Evolutionary conservation across 257 asterid species (phyloP), one percentile per base, ranked within the genome.

Genomic region (Scutellaria minor): DNA sequence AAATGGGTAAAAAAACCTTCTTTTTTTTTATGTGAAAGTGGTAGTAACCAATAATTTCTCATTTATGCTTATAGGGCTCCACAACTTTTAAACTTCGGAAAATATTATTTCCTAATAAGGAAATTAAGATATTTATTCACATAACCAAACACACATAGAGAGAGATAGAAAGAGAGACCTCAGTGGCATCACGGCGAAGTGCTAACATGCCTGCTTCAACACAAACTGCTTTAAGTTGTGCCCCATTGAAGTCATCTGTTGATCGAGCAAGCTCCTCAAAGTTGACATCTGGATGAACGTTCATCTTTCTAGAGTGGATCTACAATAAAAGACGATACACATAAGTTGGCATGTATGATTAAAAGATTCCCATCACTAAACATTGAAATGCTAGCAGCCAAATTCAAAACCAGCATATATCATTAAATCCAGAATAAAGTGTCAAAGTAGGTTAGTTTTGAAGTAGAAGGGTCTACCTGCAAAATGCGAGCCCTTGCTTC

Each of bases 151-250:
- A 68, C 4, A 40, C 12, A 15, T 1, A 68, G 45, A 70, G 13
- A 48, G 47, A 7, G 27, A 20, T 50, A 5, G 54, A 48, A 66
- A 77, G 31, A 77, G 37, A 44, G 66, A 93, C 98, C 96, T 93
- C 97, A 11, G 98, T 89, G 65, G 97, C 98, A 84, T 94, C 98
- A 6, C 96, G 96, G 6, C 97, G 93, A 51, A 94, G 97, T 27
- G 97, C 98, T 66, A 88, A 75, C 98, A 91, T 94, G 85, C 98
- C 98, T 5, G 97, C 98, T 81, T 94, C 98, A 5, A 94, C 97
- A 75, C 97, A 91, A 53, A 94, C 98, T 37, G 98, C 97, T 86
- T 94, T 94, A 59, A 94, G 85, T 55, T 94, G 98, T 27, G 98
- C 98, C 61, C 98, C 97, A 44, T 94, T 94, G 79, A 94, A 94